phyloP scores from a whole-genome alignment of 2,329 filamentous ascomycete species.

The Colletotrichum magnum region DNA sequence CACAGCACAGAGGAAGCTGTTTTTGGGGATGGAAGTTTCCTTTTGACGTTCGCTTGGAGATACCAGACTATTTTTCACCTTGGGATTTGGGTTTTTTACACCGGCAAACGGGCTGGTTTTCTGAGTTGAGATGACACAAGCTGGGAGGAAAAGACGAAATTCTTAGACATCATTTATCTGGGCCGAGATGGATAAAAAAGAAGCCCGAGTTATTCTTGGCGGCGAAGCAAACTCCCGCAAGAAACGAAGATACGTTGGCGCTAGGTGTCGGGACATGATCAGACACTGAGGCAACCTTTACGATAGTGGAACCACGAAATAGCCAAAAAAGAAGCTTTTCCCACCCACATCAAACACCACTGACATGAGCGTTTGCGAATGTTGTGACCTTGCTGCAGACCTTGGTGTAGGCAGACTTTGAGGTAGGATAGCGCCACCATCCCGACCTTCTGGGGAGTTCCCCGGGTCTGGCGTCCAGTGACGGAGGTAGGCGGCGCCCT shows the following conservation, averaged over 20 bases:
- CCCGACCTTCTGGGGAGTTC: too few species aligned
- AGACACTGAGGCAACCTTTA: neutral
- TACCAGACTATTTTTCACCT: constrained; percentile 18
- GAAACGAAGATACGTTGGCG: neutral
- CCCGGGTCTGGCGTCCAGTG: too few species aligned
- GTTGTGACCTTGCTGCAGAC: neutral
- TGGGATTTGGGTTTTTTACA: constrained; percentile 5
- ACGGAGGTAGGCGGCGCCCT: too few species aligned
- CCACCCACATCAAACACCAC: neutral
- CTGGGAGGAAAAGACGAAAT: constrained; percentile 26
- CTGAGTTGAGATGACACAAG: neutral
- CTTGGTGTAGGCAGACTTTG: too few species aligned
- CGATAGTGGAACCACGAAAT: neutral
- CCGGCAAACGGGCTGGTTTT: neutral
- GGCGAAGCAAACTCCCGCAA: constrained; percentile 2
- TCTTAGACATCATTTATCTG: constrained; percentile 39
- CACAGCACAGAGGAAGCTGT: neutral
- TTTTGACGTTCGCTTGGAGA: constrained; percentile 32
- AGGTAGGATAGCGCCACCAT: too few species aligned
- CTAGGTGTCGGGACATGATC: neutral
- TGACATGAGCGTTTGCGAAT: neutral
- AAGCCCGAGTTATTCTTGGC: constrained; percentile 13
- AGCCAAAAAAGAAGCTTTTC: neutral
- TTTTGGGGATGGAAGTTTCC: constrained; percentile 4
- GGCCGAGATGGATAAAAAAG: constrained; percentile 2